Conservation (phyloP, 192 early-diverging fungal species). For the Coemansia sp. region DNA sequence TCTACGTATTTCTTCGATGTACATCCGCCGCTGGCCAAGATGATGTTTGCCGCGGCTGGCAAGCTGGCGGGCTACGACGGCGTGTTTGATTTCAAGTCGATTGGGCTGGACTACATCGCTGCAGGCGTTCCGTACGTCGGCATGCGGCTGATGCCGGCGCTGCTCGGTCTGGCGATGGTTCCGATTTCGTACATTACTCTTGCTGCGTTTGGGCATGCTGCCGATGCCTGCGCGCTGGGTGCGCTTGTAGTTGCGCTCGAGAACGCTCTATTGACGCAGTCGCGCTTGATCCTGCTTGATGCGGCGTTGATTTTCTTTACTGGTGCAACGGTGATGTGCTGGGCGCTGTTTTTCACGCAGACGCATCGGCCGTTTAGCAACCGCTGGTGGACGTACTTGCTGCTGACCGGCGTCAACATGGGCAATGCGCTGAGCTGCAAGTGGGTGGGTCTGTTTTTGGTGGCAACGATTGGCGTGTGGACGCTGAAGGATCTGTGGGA, state of each 20-base stretch:
- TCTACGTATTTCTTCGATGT: slow-evolving; percentile 93
- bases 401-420: slow-evolving; percentile 78
- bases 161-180: slow-evolving; percentile 77
- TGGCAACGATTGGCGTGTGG: slow-evolving; percentile 82
- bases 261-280: slow-evolving; percentile 86
- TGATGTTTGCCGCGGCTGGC: slow-evolving; percentile 79
- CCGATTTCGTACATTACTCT: slow-evolving; percentile 84
- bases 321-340: slow-evolving; percentile 24
- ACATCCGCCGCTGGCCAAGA: slow-evolving; percentile 91
- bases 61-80: slow-evolving; percentile 87
- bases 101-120: slow-evolving; percentile 86
- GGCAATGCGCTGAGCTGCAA: slow-evolving; percentile 78
- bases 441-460: slow-evolving; percentile 91
- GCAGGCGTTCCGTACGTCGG: slow-evolving; percentile 87
- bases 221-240: slow-evolving; percentile 71
- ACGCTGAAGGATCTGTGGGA: slow-evolving; percentile 86
- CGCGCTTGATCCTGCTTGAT: slow-evolving; percentile 88
- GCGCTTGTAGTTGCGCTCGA: slow-evolving; percentile 83
- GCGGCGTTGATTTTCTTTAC: slow-evolving; percentile 82
- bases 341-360: slow-evolving; percentile 39
- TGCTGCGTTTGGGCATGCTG: slow-evolving; percentile 75
- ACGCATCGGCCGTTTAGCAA: slow-evolving; percentile 28
- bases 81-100: slow-evolving; percentile 89
- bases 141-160: slow-evolving; percentile 77
- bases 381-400: slow-evolving; percentile 87